These are phyloP conservation scores for Oryza glumipatula DNA, from an alignment of 176 grass and related monocot genomes.

Conservation along the genomic window DNA sequence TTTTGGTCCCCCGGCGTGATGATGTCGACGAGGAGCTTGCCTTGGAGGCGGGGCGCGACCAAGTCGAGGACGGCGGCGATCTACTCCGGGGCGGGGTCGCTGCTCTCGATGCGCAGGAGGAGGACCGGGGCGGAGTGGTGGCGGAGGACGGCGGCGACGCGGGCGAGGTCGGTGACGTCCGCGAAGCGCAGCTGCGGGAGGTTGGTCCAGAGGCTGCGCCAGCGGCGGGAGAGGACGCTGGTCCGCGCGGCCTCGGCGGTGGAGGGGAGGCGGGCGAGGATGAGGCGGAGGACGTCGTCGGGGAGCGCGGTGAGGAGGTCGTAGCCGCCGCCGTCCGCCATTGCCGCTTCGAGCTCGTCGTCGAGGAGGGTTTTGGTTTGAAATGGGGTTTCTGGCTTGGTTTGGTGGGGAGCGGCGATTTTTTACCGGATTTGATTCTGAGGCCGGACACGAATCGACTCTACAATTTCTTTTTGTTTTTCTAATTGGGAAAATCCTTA, in stretches of 20 bases:
- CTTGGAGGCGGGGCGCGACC: neutral
- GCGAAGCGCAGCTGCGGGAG: neutral
- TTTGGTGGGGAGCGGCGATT: no score
- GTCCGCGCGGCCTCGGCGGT: neutral
- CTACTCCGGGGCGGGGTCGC: neutral
- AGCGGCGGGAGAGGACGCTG: conserved; percentile 16
- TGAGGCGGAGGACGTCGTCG: neutral
- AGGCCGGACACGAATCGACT: neutral
- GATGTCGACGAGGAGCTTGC: neutral
- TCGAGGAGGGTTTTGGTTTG: no score
- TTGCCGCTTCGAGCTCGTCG: no score
- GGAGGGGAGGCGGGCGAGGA: neutral
- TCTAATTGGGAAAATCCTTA: no score
- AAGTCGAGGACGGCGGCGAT: neutral
- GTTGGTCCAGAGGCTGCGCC: neutral
- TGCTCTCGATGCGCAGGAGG: no score
- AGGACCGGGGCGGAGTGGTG: neutral
- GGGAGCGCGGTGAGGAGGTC: conserved; percentile 19
- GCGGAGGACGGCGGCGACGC: neutral
- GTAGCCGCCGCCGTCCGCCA: neutral
- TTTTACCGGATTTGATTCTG: neutral
- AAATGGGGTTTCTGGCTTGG: no score
- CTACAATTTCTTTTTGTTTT: no score
- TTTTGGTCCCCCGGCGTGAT: no score
- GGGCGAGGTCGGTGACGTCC: neutral